These are phyloP conservation scores for Zygotorulaspora mrakii DNA, from an alignment of 1,139 yeast genomes.

Conservation along the genomic window DNA sequence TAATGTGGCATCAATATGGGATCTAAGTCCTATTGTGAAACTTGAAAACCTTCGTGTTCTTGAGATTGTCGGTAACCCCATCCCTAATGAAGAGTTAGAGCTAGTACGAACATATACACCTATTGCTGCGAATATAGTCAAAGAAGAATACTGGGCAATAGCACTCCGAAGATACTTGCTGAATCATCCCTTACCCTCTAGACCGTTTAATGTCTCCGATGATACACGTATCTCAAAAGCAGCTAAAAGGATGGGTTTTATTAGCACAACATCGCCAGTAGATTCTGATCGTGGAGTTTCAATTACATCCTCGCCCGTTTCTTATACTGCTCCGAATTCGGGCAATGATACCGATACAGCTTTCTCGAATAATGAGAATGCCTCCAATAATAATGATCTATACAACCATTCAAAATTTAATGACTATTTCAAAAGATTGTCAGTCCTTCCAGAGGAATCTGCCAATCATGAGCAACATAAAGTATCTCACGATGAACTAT, in stretches of 20 bases:
- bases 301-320: slow-evolving; percentile 18
- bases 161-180: slow-evolving; percentile 32
- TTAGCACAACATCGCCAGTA: slow-evolving; percentile 44
- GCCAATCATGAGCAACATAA: slow-evolving; percentile 21
- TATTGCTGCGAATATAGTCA: slow-evolving; percentile 19
- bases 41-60: slow-evolving; percentile 56
- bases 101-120: slow-evolving; percentile 45
- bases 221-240: slow-evolving; percentile 44
- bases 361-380: slow-evolving; percentile 9
- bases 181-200: slow-evolving; percentile 20
- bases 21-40: slow-evolving; percentile 49
- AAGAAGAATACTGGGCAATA: slow-evolving; percentile 35
- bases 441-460: slow-evolving; percentile 58
- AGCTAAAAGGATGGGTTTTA: slow-evolving; percentile 68
- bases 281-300: slow-evolving; percentile 18
- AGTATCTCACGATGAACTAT: slow-evolving; percentile 38
- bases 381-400: slow-evolving; percentile 17
- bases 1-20: slow-evolving; percentile 54
- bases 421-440: slow-evolving; percentile 67
- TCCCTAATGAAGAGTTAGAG: slow-evolving; percentile 56
- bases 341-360: slow-evolving; percentile 13
- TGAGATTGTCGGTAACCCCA: slow-evolving; percentile 70
- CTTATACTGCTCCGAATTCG: slow-evolving; percentile 5
- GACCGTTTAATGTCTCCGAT: slow-evolving; percentile 19
- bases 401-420: slow-evolving; percentile 45